phyloP scores from a whole-genome alignment of 2,329 filamentous ascomycete genomes.

The Ceratocystis albifundus region DNA sequence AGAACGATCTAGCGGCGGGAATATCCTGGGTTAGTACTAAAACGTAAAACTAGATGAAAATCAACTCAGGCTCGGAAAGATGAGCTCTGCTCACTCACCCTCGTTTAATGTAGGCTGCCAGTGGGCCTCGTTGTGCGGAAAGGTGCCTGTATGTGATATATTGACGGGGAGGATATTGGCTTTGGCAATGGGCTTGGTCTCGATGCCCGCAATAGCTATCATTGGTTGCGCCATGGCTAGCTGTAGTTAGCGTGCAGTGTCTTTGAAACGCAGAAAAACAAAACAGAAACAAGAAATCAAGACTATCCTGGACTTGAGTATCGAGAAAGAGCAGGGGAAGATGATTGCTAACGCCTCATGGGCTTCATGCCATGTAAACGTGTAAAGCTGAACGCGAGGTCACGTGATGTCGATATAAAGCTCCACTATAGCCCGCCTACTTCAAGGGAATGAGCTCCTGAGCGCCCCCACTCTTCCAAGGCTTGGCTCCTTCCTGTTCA shows the following conservation, averaged over 20 bases:
- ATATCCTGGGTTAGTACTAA: neutral
- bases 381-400: slow-evolving; percentile 10
- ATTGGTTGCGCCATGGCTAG: slow-evolving; percentile 37
- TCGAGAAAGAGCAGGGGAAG: no score
- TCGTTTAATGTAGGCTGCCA: slow-evolving; percentile 43
- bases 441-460: no score
- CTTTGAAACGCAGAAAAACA: neutral
- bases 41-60: neutral
- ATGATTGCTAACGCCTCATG: no score
- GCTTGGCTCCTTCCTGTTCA: no score
- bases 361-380: neutral
- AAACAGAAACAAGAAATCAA: neutral
- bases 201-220: slow-evolving; percentile 31
- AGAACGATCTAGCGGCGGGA: slow-evolving; percentile 35
- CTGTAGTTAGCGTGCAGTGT: slow-evolving; percentile 11
- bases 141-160: slow-evolving; percentile 64
- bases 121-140: slow-evolving; percentile 52
- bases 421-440: no score
- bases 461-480: no score
- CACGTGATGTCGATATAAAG: neutral
- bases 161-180: slow-evolving; percentile 70
- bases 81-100: slow-evolving; percentile 33
- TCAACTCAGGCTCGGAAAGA: no score
- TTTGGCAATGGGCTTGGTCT: slow-evolving; percentile 33
- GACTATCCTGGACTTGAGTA: no score